A percentile compares a stretch with the other conserved stretches of the same genome.
phyloP scores from a whole-genome alignment of 768 basidiomycete genomes.

The Auriscalpium microsporum region DNA sequence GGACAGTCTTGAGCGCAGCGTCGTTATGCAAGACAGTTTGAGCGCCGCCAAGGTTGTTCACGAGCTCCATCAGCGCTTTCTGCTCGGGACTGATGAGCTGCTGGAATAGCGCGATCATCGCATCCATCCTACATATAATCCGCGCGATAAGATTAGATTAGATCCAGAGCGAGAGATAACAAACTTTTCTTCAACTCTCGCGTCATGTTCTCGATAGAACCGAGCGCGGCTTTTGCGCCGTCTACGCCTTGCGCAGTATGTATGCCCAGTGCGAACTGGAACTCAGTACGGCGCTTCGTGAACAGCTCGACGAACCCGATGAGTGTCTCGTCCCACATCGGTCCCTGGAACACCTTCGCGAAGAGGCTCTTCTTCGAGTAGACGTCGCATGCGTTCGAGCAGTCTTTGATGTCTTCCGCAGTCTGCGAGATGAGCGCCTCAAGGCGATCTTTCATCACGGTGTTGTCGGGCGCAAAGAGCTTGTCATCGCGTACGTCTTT shows the following conservation, averaged over 20 bases:
- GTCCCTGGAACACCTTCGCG: conserved; percentile 19
- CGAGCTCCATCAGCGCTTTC: not conserved
- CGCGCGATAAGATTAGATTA: not conserved
- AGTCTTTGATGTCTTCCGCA: conserved; percentile 21
- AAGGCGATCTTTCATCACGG: too few relatives aligned
- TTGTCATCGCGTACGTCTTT: too few relatives aligned
- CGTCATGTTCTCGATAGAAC: not conserved
- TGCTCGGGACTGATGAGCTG: conserved; percentile 3
- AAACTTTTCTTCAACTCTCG: conserved; percentile 10
- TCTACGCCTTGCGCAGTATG: conserved; percentile 20
- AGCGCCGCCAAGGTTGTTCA: conserved; percentile 16
- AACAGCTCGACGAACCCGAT: conserved; percentile 18
- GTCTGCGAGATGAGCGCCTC: too few relatives aligned
- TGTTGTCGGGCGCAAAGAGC: too few relatives aligned
- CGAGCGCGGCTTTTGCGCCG: conserved; percentile 10
- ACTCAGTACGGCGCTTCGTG: conserved; percentile 15
- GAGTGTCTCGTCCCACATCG: conserved; percentile 20
- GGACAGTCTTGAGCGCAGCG: conserved; percentile 9
- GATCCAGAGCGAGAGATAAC: not conserved
- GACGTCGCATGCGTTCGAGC: conserved; percentile 23
- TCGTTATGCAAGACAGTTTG: conserved; percentile 13
- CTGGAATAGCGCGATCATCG: conserved; percentile 5
- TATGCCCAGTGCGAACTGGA: conserved; percentile 21
- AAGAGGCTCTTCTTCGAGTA: conserved; percentile 22
- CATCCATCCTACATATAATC: conserved; percentile 6